Conservation (phyloP, 1,284 basidiomycete genomes). For the Apiotrichum laibachii region DNA sequence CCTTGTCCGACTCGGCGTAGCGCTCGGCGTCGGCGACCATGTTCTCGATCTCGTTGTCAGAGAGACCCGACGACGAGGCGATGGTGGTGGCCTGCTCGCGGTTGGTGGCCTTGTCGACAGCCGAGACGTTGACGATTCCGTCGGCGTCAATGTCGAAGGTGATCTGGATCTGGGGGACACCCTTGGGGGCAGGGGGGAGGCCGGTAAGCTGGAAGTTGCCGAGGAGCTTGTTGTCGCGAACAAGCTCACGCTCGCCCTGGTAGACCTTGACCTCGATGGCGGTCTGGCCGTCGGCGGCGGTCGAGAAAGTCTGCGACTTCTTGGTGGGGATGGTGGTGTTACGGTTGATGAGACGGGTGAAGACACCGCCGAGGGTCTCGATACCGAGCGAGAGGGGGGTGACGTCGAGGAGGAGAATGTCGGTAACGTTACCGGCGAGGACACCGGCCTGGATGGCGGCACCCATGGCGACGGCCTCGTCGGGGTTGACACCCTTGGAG, state of each 20-base stretch:
- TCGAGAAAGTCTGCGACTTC: conserved; percentile 98
- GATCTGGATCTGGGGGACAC: conserved; percentile 97
- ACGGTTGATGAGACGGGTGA: conserved; percentile 86
- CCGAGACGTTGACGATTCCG: conserved; percentile 96
- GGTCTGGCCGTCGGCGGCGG: conserved; percentile 92
- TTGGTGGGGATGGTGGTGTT: conserved; percentile 99
- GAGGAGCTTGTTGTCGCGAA: conserved; percentile 94
- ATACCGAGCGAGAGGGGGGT: conserved; percentile 74
- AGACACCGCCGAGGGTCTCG: conserved; percentile 97
- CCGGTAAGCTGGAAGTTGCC: conserved; percentile 99
- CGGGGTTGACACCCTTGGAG: conserved; percentile 96
- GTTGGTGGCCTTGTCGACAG: conserved; percentile 94
- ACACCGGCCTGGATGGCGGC: conserved; percentile 94
- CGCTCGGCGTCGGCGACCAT: conserved; percentile 95
- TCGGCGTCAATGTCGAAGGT: conserved; percentile 98
- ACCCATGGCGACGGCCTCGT: conserved; percentile 90
- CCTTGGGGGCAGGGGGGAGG: conserved; percentile 93
- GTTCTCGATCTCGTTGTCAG: conserved; percentile 93
- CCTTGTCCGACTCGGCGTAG: conserved; percentile 88
- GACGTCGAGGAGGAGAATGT: conserved; percentile 93
- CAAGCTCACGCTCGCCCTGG: conserved; percentile 95
- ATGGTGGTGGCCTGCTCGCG: conserved; percentile 85
- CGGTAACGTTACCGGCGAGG: conserved; percentile 90
- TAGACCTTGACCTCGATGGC: conserved; percentile 97
- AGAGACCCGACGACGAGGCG: conserved; percentile 93